phyloP scores from a whole-genome alignment of 139 green algal genomes.

The Haematococcus lacustris region DNA sequence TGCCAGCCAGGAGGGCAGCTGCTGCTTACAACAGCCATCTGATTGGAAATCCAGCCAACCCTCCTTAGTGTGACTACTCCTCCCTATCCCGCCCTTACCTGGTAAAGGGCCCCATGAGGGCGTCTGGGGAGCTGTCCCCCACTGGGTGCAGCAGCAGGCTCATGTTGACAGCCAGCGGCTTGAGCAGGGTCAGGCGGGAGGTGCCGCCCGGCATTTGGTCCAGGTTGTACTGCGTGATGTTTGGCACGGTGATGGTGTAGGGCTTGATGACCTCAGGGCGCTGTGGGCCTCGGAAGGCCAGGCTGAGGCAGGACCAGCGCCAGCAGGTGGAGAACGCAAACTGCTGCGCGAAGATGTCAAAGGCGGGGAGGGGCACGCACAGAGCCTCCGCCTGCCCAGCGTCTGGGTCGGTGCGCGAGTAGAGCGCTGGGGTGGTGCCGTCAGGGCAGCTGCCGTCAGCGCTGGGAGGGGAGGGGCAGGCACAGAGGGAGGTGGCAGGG shows the following conservation, averaged over 20 bases:
- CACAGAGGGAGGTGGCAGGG: background rate
- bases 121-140: too few relatives aligned
- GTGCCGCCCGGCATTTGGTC: background rate
- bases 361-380: slow-evolving; percentile 5
- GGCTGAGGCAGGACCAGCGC: background rate
- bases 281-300: background rate
- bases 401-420: background rate
- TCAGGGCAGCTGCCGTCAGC: background rate
- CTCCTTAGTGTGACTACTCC: too few relatives aligned
- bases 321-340: slow-evolving; percentile 10
- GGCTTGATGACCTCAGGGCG: background rate
- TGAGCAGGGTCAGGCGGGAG: background rate
- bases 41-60: too few relatives aligned
- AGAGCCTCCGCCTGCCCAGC: background rate
- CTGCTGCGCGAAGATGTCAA: slow-evolving; percentile 1
- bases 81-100: too few relatives aligned
- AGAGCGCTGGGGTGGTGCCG: background rate
- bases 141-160: background rate
- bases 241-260: slow-evolving; percentile 1
- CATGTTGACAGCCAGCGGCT: background rate
- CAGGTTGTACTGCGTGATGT: slow-evolving; percentile 2
- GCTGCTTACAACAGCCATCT: too few relatives aligned
- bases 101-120: background rate
- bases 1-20: too few relatives aligned
- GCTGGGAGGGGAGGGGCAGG: background rate